A percentile compares a stretch with the other conserved stretches of the same genome.
phyloP scores from a whole-genome alignment of 2,329 filamentous ascomycete species.

The Ophiostoma ips region DNA sequence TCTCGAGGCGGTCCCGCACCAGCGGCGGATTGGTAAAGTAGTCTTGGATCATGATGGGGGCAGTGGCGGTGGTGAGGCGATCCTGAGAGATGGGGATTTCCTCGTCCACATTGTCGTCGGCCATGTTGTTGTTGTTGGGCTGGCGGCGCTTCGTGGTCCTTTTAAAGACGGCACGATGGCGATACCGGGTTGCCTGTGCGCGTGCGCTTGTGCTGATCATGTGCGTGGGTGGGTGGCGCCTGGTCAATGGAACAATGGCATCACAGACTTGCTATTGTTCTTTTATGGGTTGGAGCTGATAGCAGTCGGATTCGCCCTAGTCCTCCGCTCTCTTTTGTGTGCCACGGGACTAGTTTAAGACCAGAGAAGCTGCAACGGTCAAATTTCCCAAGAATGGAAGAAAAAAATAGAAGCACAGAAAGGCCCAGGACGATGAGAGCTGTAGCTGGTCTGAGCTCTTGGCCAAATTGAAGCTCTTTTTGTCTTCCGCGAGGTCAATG shows the following conservation, averaged over 20 bases:
- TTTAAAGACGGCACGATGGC: constrained; percentile 15
- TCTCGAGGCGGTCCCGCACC: constrained; percentile 52
- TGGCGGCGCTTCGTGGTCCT: constrained; percentile 10
- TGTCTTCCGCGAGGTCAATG: too few relatives aligned
- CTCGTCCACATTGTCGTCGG: constrained; percentile 6
- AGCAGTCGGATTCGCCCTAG: background rate
- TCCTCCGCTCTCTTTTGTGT: too few relatives aligned
- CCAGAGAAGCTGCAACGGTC: too few relatives aligned
- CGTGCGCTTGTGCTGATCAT: constrained; percentile 9
- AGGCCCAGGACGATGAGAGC: too few relatives aligned
- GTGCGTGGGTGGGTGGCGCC: background rate
- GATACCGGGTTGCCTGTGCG: constrained; percentile 9
- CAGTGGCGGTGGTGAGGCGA: background rate
- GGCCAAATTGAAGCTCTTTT: too few relatives aligned
- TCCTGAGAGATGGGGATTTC: constrained; percentile 4
- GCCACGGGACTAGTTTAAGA: too few relatives aligned
- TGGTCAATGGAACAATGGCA: constrained; percentile 9
- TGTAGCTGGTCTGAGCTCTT: too few relatives aligned
- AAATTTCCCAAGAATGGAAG: too few relatives aligned
- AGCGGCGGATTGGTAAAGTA: constrained; percentile 45
- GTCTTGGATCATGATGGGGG: constrained; percentile 30
- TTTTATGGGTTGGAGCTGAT: background rate
- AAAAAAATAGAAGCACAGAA: too few relatives aligned
- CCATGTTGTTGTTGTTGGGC: constrained; percentile 11
- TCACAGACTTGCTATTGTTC: constrained; percentile 11